Evolutionary conservation across 805 yeast species (phyloP), one percentile per base, ranked within the genome.

Genomic region (Nakazawaea anatomiae): DNA sequence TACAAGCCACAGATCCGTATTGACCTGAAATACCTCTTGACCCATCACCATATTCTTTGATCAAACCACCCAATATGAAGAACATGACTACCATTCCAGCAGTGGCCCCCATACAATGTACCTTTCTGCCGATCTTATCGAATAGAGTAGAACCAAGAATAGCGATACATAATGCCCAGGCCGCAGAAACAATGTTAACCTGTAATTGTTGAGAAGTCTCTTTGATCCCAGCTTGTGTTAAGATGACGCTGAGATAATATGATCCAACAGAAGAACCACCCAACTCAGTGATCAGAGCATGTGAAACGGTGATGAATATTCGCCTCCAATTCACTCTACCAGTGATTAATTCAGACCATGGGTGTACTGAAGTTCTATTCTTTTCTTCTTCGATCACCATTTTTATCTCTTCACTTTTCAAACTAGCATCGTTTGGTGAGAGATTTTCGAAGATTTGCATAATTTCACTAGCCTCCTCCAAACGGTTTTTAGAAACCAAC

Each of bases 211-310:
- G 58, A 52, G 59, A 53, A 11, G 62, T 58, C 5, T 58, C 52
- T 7, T 58, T 55, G 44, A 58, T 55, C 30, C 64, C 65, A 8
- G 64, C 63, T 34, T 59, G 55, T 2, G 54, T 58, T 39, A 62
- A 51, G 54, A 72, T 32, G 46, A 71, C 65, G 50, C 71, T 74
- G 5, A 60, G 42, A 59, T 73, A 74, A 6, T 59, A 56, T 38
- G 61, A 59, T 12, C 57, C 56, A 52, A 63, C 57, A 51, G 59
- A 60, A 30, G 59, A 52, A 18, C 66, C 66, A n/a, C 62, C 59
- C 30, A 60, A 50, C 51, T 60, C 61, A 28, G 64, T 58, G 27
- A 62, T 58, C 32, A 60, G 59, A 39, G 62, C 63, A 61, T 58
- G 58, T 57, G 60, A 56, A 51, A 60, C 54, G 44, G 60, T 58